Conservation (phyloP, 805 yeast genomes). For the Saccharomyces kudriavzevii region DNA sequence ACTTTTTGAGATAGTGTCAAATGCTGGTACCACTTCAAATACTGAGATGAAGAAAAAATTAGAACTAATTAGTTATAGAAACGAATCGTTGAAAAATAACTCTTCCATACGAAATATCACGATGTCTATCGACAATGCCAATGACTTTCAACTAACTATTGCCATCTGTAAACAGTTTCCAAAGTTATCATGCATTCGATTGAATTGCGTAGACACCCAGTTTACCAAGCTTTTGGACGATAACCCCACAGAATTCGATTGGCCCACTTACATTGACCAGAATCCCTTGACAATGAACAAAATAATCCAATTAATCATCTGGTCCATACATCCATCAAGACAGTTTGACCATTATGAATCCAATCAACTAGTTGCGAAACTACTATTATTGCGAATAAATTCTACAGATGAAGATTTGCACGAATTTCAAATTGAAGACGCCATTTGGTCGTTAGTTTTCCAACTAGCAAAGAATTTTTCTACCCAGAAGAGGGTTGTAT, state of each 20-base stretch:
- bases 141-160: slow-evolving; percentile 21
- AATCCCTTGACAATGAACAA: slow-evolving; percentile 18
- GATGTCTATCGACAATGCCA: slow-evolving; percentile 16
- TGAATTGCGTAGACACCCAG: slow-evolving; percentile 18
- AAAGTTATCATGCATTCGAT: slow-evolving; percentile 9
- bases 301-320: slow-evolving; percentile 24
- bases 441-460: slow-evolving; percentile 31
- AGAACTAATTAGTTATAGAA: slow-evolving; percentile 55
- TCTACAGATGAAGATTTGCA: slow-evolving; percentile 17
- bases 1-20: slow-evolving; percentile 35
- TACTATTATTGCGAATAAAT: slow-evolving; percentile 24
- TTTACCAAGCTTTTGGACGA: slow-evolving; percentile 23
- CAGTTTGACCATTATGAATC: slow-evolving; percentile 23
- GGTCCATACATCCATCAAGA: slow-evolving; percentile 29
- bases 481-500: slow-evolving; percentile 18
- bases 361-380: slow-evolving; percentile 24
- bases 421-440: slow-evolving; percentile 32
- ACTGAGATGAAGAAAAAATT: slow-evolving; percentile 37
- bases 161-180: slow-evolving; percentile 18
- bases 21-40: slow-evolving; percentile 10
- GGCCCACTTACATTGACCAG: slow-evolving; percentile 27
- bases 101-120: slow-evolving; percentile 11
- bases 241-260: slow-evolving; percentile 24
- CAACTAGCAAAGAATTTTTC: slow-evolving; percentile 29
- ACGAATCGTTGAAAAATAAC: slow-evolving; percentile 61